Base-by-base conservation (phyloP, 805 yeast genomes). In the Wilhelminamyces savonicus region DNA sequence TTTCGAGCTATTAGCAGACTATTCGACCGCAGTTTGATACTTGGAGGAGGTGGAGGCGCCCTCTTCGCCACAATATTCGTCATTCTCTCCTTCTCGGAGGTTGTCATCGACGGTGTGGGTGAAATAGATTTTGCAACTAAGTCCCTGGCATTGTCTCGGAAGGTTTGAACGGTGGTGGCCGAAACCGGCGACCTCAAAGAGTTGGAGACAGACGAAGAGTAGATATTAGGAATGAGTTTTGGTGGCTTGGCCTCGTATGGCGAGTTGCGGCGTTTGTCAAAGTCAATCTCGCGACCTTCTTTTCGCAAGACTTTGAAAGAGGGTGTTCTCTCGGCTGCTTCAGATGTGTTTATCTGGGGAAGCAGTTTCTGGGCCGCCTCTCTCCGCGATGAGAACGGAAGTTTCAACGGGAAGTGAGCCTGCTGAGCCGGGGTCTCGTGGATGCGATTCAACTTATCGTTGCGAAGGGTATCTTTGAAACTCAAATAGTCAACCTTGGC, bases 11-110 rank as follows among this genome's bases (percentile, higher is more conserved):
- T 23, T 12, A 12, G 26, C 23, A n/a, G n/a, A n/a, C n/a, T n/a
- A n/a, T n/a, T n/a, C n/a, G n/a, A n/a, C n/a, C n/a, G n/a, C n/a
- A n/a, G n/a, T n/a, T n/a, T n/a, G n/a, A n/a, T n/a, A n/a, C n/a
- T n/a, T n/a, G 86, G 84, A 4, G 86, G 83, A 5, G 80, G 82
- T 0, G 86, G 87, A 0, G 86, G 82, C 9, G 69, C 75, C 43
- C 94, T 59, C 34, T 67, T 71, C 0, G 94, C 92, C 7, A 82
- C 74, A 14, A 82, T 59, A 32, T 63, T 51, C 2, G 39, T 40
- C 3, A 28, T 29, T 15, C 35, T 34, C 10, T 41, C 46, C n/a
- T n/a, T n/a, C n/a, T n/a, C n/a, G n/a, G n/a, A n/a, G n/a, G n/a
- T n/a, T n/a, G n/a, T n/a, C n/a, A n/a, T n/a, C n/a, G n/a, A n/a